These are phyloP conservation scores for Naematelia aurantialba DNA, from an alignment of 768 basidiomycete species.

Conservation along the genomic window DNA sequence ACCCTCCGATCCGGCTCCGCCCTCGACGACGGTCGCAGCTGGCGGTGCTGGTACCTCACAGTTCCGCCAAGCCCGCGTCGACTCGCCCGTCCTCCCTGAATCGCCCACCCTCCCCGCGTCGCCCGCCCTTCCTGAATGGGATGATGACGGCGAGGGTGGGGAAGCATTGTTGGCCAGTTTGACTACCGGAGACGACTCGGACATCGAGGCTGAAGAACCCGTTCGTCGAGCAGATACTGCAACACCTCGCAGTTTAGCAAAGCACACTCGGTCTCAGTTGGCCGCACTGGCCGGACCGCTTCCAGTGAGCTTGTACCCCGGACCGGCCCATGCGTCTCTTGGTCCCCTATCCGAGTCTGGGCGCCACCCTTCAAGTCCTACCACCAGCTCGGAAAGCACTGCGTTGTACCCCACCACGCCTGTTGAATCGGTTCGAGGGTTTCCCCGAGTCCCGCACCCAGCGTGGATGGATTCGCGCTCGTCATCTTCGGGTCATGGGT, in stretches of 20 bases:
- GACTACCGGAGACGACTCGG: not conserved
- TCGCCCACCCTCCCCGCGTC: conserved; percentile 23
- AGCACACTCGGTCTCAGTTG: not conserved
- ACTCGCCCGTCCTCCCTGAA: conserved; percentile 23
- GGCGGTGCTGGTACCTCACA: conserved; percentile 13
- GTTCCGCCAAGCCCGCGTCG: conserved; percentile 26
- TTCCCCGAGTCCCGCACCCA: not conserved
- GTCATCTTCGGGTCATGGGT: not conserved
- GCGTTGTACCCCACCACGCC: conserved; percentile 23
- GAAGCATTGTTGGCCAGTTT: not conserved
- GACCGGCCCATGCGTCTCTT: conserved; percentile 1
- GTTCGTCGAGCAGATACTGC: not conserved
- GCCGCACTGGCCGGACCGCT: not conserved
- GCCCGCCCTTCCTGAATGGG: no score
- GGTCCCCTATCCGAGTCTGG: not conserved
- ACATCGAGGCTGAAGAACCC: not conserved
- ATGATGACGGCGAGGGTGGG: not conserved
- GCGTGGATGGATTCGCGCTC: no score
- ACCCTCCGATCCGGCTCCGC: not conserved
- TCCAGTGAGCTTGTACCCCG: not conserved
- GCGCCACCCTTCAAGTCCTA: not conserved
- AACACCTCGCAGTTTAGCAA: not conserved
- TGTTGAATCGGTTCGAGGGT: no score
- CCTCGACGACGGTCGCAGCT: not conserved
- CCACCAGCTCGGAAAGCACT: conserved; percentile 23